phyloP scores from a whole-genome alignment of 78 protist genomes.

The Dictyostelium intermedium region DNA sequence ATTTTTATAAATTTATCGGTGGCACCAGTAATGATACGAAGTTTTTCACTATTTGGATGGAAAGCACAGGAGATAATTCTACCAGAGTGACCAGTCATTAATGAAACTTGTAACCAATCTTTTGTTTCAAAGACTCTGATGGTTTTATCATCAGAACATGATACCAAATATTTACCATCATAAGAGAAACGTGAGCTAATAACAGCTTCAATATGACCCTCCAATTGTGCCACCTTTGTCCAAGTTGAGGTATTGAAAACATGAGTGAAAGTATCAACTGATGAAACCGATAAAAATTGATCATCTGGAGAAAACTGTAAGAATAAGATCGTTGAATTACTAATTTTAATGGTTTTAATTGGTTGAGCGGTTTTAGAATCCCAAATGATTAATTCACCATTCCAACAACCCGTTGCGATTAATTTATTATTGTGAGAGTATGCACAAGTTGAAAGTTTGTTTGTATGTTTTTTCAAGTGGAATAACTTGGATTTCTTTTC shows the following conservation, averaged over 20 bases:
- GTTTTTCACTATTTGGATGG: slow-evolving; percentile 23
- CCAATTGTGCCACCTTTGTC: slow-evolving; percentile 27
- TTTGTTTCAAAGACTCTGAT: slow-evolving; percentile 21
- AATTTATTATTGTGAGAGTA: slow-evolving; percentile 1
- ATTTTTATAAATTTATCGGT: slow-evolving; percentile 61
- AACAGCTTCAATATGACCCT: slow-evolving; percentile 62
- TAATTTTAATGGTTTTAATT: background rate
- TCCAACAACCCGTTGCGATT: slow-evolving; percentile 63
- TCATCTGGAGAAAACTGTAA: slow-evolving; percentile 43
- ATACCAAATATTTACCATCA: slow-evolving; percentile 40
- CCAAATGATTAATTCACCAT: slow-evolving; percentile 53
- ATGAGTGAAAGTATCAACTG: slow-evolving; percentile 49
- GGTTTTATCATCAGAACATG: slow-evolving; percentile 78
- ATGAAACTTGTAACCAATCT: slow-evolving; percentile 62
- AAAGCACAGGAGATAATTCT: slow-evolving; percentile 52
- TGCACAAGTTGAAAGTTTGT: slow-evolving; percentile 46
- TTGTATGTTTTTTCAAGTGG: background rate
- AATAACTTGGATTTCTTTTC: background rate
- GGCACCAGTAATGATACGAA: slow-evolving; percentile 40
- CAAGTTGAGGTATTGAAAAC: background rate
- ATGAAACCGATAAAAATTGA: slow-evolving; percentile 7
- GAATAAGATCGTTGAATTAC: slow-evolving; percentile 14
- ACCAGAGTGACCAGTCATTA: slow-evolving; percentile 80
- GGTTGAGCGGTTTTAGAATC: background rate
- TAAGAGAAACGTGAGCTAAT: slow-evolving; percentile 39